Evolutionary conservation across 495 filamentous ascomycete genomes (phyloP), one percentile per base, ranked within the genome.

Genomic region (Penicillium soppii): DNA sequence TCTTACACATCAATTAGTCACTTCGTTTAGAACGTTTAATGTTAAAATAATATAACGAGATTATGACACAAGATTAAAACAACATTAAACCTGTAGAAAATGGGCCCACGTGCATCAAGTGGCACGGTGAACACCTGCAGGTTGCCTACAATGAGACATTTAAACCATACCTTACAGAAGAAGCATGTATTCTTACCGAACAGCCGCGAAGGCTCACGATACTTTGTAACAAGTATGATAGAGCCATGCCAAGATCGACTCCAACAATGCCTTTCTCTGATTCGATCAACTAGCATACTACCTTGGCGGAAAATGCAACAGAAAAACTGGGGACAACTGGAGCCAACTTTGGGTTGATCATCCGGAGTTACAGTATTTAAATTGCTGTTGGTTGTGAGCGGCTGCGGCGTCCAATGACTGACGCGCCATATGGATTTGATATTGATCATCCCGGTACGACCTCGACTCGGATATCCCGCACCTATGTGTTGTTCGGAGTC

Each of bases 351-450:
- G 45, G 57, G 51, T 30, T 45, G 58, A 61, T 62, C 55, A 47
- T 52, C 57, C 41, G 52, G 58, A 46, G 35, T 54, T 43, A 25
- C 19, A 47, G 36, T 23, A 22, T 50, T 43, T 52, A 58, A 52
- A 50, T 50, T 53, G 53, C 29, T 42, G 26, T 46, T 57, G 58
- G 54, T 58, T 53, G 41, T 5, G 20, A 32, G 61, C 61, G 61
- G 61, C 52, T 61, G 58, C 58, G 58, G 61, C 56, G 56, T 57
- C 62, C 62, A 65, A 64, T 64, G 58, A 56, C 43, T 47, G 47
- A 19, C 33, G 27, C 47, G 54, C 54, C 45, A 48, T 49, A 54
- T 54, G 45, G 13, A 56, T 52, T 61, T 58, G 54, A 61, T 64
- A 62, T 62, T 39, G 53, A 57, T 60, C 52, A 62, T 56, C 57